Conservation (phyloP, 1,139 yeast species). For the Blastobotrys raffinosifermentans region DNA sequence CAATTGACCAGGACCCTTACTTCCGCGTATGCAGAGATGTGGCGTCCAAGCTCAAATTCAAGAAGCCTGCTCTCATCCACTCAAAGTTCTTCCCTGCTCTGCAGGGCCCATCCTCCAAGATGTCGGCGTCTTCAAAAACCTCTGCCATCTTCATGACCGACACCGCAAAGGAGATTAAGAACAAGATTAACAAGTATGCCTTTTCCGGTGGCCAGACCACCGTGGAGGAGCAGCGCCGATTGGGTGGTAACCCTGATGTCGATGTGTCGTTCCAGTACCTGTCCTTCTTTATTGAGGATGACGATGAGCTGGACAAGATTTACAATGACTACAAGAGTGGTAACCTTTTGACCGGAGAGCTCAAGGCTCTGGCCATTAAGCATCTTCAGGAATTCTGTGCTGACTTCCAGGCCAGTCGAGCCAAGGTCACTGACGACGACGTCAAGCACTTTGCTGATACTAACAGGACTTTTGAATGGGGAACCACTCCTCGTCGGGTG, state of each 20-base stretch:
- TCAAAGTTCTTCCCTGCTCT: slow-evolving; percentile 97
- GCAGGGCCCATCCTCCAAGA: slow-evolving; percentile 94
- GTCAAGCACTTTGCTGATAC: slow-evolving; percentile 76
- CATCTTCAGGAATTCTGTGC: slow-evolving; percentile 72
- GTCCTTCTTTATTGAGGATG: slow-evolving; percentile 84
- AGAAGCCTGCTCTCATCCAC: slow-evolving; percentile 89
- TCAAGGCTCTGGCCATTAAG: slow-evolving; percentile 83
- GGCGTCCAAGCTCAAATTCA: slow-evolving; percentile 82
- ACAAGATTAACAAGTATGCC: slow-evolving; percentile 93
- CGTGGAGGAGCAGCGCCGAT: slow-evolving; percentile 79
- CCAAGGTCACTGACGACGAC: slow-evolving; percentile 57
- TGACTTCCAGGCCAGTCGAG: slow-evolving; percentile 75
- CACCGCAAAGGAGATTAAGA: slow-evolving; percentile 83
- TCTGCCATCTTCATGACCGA: slow-evolving; percentile 93
- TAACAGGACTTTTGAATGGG: slow-evolving; percentile 66
- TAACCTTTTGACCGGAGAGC: slow-evolving; percentile 82
- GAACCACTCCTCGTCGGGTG: slow-evolving; percentile 61
- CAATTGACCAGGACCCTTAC: slow-evolving; percentile 98
- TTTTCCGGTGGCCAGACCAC: slow-evolving; percentile 92
- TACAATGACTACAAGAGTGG: slow-evolving; percentile 71
- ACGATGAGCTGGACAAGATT: slow-evolving; percentile 60
- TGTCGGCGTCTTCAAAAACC: slow-evolving; percentile 88
- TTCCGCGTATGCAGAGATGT: slow-evolving; percentile 97
- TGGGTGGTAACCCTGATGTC: slow-evolving; percentile 92
- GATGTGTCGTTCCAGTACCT: slow-evolving; percentile 95